A percentile compares a stretch with the other conserved stretches of the same genome.
phyloP scores from a whole-genome alignment of 345 rosid genomes.

The Citrus cavaleriei region DNA sequence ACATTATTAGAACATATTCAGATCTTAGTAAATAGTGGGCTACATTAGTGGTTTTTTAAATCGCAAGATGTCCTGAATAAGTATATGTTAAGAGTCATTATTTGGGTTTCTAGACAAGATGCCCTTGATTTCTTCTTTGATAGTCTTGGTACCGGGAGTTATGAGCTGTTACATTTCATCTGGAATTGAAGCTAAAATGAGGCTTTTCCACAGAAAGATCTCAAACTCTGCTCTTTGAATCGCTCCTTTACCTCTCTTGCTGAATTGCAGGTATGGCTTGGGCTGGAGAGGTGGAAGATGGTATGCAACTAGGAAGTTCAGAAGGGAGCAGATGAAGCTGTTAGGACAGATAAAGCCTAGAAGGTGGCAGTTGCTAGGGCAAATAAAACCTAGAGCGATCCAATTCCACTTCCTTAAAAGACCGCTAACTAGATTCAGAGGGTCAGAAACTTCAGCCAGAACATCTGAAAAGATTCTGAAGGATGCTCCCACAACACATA shows the following conservation, averaged over 20 bases:
- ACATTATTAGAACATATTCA: neutral
- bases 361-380: slow-evolving; percentile 66
- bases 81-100: neutral
- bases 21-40: neutral
- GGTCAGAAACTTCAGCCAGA: slow-evolving; percentile 23
- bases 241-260: neutral
- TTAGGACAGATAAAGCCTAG: slow-evolving; percentile 67
- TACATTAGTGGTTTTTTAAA: neutral
- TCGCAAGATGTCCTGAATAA: neutral
- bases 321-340: slow-evolving; percentile 78
- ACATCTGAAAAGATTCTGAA: slow-evolving; percentile 31
- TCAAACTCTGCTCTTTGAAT: neutral
- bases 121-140: neutral
- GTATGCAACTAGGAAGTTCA: slow-evolving; percentile 79
- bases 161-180: neutral
- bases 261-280: slow-evolving; percentile 65
- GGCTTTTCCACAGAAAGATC: neutral
- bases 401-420: slow-evolving; percentile 50
- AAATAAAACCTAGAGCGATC: slow-evolving; percentile 54
- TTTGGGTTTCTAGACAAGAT: neutral
- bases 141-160: neutral
- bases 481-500: slow-evolving; percentile 13
- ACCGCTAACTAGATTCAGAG: slow-evolving; percentile 38
- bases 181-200: neutral
- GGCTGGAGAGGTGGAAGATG: slow-evolving; percentile 98